Base-by-base conservation (phyloP, 1,284 basidiomycete genomes). In the Polyporus tsugae region DNA sequence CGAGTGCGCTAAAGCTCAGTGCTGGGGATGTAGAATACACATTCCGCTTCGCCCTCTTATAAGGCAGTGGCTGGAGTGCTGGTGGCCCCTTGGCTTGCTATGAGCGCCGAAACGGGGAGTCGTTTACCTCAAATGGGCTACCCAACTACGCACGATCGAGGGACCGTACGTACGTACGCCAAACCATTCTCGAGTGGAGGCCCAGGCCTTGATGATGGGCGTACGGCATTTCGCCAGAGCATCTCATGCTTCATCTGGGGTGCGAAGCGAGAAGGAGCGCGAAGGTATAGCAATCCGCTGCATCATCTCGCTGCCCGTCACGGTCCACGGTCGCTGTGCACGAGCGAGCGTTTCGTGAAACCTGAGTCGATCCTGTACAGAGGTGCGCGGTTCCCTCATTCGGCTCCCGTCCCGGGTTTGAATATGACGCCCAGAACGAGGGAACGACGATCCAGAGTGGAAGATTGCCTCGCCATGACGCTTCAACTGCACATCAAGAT, bases 161-260 rank as follows among this genome's bases (percentile, higher is more conserved):
- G 63, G 63, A 58, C 55, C 63, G 52, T 63, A 64, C 63, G 67
- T 68, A 68, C 63, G 63, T 58, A 58, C 59, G 25, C 62, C 55
- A 60, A 49, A 46, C 55, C 44, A 17, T 22, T 39, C 53, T 59
- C 49, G 62, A 57, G 63, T 46, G 63, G 67, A 59, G 63, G 52
- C 60, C 63, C 33, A 61, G 67, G 53, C 63, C 60, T 35, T 68
- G 49, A 46, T 68, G 67, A 62, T 68, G 67, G 46, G 59, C 49
- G 41, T 64, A 64, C 29, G 60, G 62, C 59, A 35, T 36, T 44
- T 44, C 38, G 66, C 59, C 44, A 55, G 42, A 63, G 38, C n/a
- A 46, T 63, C 57, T 62, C 62, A 36, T 55, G 62, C 62, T 67
- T 63, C 66, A 64, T 67, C 63, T 67, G 62, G 66, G 66, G 66